Conservation (phyloP, 495 filamentous ascomycete genomes). For the Xylaria flabelliformis region DNA sequence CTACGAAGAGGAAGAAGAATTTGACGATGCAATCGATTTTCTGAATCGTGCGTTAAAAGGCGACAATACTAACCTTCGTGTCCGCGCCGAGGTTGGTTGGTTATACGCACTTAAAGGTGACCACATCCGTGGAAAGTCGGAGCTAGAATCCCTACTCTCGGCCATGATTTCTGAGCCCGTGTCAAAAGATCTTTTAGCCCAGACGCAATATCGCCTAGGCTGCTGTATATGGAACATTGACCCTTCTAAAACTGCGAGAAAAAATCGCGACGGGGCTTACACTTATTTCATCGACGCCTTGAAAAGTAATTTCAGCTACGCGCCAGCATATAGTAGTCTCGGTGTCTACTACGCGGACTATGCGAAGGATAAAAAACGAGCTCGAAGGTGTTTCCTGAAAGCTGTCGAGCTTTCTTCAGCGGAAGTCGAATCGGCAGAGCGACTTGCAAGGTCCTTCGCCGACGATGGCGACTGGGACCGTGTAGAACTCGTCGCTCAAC, state of each 20-base stretch:
- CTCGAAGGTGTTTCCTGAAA: conserved; percentile 92
- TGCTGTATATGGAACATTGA: conserved; percentile 87
- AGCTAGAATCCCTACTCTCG: conserved; percentile 73
- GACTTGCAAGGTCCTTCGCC: conserved; percentile 83
- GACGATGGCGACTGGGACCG: conserved; percentile 94
- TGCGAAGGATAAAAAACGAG: conserved; percentile 80
- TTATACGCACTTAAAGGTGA: conserved; percentile 84
- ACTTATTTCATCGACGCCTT: conserved; percentile 81
- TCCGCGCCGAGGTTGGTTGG: conserved; percentile 87
- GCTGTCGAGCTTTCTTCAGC: conserved; percentile 91
- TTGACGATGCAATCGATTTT: conserved; percentile 76
- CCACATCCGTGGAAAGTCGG: conserved; percentile 63
- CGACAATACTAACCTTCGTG: conserved; percentile 73
- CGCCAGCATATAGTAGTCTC: conserved; percentile 90
- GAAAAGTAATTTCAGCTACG: conserved; percentile 86
- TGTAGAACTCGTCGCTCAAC: conserved; percentile 88
- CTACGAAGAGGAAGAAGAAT: conserved; percentile 90
- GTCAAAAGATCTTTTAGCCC: conserved; percentile 75
- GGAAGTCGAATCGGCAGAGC: conserved; percentile 86
- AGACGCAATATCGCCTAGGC: conserved; percentile 87
- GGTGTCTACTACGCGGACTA: conserved; percentile 97
- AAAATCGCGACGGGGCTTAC: conserved; percentile 75
- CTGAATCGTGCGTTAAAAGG: conserved; percentile 73
- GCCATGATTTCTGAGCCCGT: conserved; percentile 33
- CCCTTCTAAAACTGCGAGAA: conserved; percentile 70